Percentiles rank a stretch among this genome's conserved stretches.
phyloP scores from a whole-genome alignment of 495 filamentous ascomycete species.

The Hypoxylon crocopeplum region DNA sequence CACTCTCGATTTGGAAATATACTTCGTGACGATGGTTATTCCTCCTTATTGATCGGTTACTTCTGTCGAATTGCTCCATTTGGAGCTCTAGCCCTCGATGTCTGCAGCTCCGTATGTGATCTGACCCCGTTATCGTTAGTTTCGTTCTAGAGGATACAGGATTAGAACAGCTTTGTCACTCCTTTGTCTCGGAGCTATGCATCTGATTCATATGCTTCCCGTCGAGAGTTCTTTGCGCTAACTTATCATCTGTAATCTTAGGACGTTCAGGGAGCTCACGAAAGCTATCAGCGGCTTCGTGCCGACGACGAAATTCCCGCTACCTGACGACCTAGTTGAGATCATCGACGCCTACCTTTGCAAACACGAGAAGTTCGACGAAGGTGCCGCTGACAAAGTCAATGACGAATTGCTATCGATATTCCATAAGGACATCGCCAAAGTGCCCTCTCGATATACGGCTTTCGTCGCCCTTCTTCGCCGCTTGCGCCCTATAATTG shows the following conservation, averaged over 20 bases:
- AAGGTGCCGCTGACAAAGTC: slow-evolving; percentile 64
- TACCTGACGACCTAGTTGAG: slow-evolving; percentile 65
- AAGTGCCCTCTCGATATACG: slow-evolving; percentile 59
- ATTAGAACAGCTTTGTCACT: background rate
- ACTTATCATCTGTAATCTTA: slow-evolving; percentile 29
- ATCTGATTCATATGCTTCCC: background rate
- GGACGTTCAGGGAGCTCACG: slow-evolving; percentile 66
- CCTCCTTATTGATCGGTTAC: slow-evolving; percentile 12
- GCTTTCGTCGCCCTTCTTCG: slow-evolving; percentile 67
- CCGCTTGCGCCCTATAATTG: slow-evolving; percentile 64
- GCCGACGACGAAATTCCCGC: slow-evolving; percentile 58
- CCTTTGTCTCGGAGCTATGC: background rate
- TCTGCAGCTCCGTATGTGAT: slow-evolving; percentile 42
- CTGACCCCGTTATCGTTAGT: background rate
- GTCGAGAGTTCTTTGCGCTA: slow-evolving; percentile 10
- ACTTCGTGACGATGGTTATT: slow-evolving; percentile 19
- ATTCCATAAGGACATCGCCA: slow-evolving; percentile 62
- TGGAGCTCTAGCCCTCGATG: slow-evolving; percentile 32
- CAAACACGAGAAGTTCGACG: slow-evolving; percentile 63
- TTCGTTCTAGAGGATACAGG: background rate
- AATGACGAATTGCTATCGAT: slow-evolving; percentile 70
- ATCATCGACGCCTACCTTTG: slow-evolving; percentile 68
- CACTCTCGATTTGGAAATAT: slow-evolving; percentile 21
- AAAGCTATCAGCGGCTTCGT: slow-evolving; percentile 64
- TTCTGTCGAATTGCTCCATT: slow-evolving; percentile 22